Evolutionary conservation across 108 stramenopile species (phyloP).

Genomic region (Cyclotella atomus): DNA sequence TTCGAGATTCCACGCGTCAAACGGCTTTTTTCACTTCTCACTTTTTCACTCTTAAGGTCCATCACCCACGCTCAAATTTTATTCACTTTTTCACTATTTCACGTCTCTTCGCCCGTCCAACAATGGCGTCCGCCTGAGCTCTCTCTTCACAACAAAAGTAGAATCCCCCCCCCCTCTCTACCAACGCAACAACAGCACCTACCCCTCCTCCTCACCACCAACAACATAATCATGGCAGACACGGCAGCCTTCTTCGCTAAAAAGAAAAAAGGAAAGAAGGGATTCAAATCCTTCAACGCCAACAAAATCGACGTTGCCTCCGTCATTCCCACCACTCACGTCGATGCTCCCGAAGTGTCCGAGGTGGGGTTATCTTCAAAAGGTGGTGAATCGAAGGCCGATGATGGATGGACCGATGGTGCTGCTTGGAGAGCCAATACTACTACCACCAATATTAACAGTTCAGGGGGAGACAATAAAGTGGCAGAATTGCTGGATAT

Average conservation of each 20-base stretch:
- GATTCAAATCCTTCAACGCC: slow-evolving; percentile 90
- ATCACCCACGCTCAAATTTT: no score
- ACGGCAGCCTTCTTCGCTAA: slow-evolving; percentile 82
- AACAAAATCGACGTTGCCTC: slow-evolving; percentile 83
- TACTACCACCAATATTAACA: background rate
- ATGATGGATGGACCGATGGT: slow-evolving; percentile 74
- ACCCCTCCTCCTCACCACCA: no score
- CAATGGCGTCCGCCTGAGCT: no score
- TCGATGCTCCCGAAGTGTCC: slow-evolving; percentile 80
- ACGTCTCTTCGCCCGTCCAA: no score
- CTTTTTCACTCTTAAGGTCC: no score
- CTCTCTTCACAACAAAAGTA: no score
- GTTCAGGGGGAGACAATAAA: slow-evolving; percentile 30
- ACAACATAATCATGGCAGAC: slow-evolving; percentile 68
- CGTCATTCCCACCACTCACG: slow-evolving; percentile 59
- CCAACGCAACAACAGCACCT: no score
- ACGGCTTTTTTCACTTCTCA: no score
- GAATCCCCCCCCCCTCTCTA: no score
- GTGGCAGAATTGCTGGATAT: slow-evolving; percentile 79
- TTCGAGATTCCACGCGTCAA: no score
- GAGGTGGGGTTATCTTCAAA: slow-evolving; percentile 24
- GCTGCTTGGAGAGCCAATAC: no score
- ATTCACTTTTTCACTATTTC: no score
- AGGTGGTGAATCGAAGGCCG: slow-evolving; percentile 16
- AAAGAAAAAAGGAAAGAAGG: slow-evolving; percentile 85